Base-by-base conservation (phyloP, 2,329 filamentous ascomycete genomes). In the Microcyclospora pomicola region DNA sequence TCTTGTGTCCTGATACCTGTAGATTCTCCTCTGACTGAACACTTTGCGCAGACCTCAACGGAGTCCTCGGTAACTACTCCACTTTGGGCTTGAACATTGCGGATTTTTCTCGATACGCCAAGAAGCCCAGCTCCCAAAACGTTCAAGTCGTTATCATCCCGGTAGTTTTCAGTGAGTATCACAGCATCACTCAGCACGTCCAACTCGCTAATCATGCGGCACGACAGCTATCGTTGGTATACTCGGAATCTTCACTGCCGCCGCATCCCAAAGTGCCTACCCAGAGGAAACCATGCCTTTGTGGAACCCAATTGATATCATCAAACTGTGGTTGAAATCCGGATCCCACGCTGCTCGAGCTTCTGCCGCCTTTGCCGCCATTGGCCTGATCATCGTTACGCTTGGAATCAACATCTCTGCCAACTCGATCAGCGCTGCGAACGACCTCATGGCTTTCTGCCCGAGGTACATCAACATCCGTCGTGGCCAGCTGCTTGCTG, bases 161-260 rank as follows among this genome's bases (percentile, higher is more conserved):
- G 11, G 49, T 67, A 34, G 64, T 63, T 11, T 64, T 68, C 27
- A 59, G 46, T 62, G 10, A 63, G 67, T 33, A 67, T 35, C 58
- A 56, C 35, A 45, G 51, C 14, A 56, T 54, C 37, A 53, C 47
- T 31, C 52, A 50, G 2, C 45, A 47, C 16, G 49, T 49, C 2
- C 43, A 49, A 36, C 65, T 42, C 35, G 33, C 34, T 41, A 13
- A 24, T 24, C 19, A 7, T 24, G 19, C 24, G 13, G 16, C 31
- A 6, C 11, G 31, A 68, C 36, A 44, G 42, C 50, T n/a, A 42
- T 51, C 19, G 48, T 48, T 67, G 49, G 55, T 63, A 33, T 71
- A 68, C 54, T 71, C 41, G 73, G 73, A 19, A 75, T 77, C 44
- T 63, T 73, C 31, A 71, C 72, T 9, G 71, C 73, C 0, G 70